phyloP scores from a whole-genome alignment of 192 early-diverging fungal species.

The Diversispora eburnea region DNA sequence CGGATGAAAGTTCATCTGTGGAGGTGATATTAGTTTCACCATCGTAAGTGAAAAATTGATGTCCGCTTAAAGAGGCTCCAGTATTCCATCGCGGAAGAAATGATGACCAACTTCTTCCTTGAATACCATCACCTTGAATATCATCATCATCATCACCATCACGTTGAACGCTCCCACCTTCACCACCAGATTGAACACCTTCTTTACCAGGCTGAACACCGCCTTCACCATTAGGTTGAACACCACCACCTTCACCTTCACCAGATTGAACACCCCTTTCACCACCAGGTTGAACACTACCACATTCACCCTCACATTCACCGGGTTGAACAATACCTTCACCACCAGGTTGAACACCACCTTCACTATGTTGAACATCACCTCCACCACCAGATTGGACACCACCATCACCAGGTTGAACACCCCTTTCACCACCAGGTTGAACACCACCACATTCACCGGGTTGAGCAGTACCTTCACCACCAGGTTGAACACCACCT shows the following conservation, averaged over 20 bases:
- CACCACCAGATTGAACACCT: no score
- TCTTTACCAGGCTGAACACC: no score
- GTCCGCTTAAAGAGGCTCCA: no score
- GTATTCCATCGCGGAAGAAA: no score
- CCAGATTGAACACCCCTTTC: background rate
- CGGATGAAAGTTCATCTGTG: no score
- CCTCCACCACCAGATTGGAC: background rate
- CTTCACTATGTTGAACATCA: background rate
- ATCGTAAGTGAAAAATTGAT: no score
- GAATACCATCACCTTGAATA: background rate
- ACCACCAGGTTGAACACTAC: background rate
- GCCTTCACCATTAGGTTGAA: background rate
- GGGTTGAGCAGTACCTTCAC: background rate
- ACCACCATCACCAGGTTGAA: background rate
- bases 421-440: background rate
- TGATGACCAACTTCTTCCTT: no score
- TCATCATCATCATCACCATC: background rate
- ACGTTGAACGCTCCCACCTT: background rate
- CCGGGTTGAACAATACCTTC: background rate
- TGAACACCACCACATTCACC: background rate
- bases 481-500: background rate
- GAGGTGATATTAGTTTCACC: no score
- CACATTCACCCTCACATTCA: no score
- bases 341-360: background rate
- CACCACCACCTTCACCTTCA: background rate